A percentile compares a stretch with the other conserved stretches of the same genome.
Evolutionary conservation across 257 asterid species (phyloP).

Genomic region (Handroanthus guayacan): DNA sequence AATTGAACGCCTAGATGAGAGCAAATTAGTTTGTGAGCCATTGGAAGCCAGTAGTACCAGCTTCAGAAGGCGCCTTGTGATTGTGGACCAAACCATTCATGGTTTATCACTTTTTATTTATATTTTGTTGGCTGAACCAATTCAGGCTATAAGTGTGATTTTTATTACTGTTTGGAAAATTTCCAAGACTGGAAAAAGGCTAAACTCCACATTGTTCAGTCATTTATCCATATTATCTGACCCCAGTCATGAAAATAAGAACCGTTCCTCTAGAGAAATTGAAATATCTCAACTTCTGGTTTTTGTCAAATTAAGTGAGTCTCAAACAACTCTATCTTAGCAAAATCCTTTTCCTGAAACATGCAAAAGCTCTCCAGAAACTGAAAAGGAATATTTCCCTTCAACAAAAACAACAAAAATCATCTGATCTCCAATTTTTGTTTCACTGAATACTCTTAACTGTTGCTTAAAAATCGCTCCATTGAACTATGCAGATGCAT

Average conservation of each 20-base stretch:
- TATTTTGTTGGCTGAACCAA: not conserved
- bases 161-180: not conserved
- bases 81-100: not conserved
- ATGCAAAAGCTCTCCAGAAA: not conserved
- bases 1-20: not conserved
- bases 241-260: not conserved
- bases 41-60: not conserved
- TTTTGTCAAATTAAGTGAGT: conserved; percentile 11
- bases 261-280: not conserved
- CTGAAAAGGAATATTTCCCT: not conserved
- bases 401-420: not conserved
- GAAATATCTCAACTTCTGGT: not conserved
- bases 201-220: conserved; percentile 2
- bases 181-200: not conserved
- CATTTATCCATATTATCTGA: not conserved
- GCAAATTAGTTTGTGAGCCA: not conserved
- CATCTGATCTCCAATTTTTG: not conserved
- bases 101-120: not conserved
- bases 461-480: not conserved
- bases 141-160: not conserved
- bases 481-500: not conserved
- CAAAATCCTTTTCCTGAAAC: conserved; percentile 4
- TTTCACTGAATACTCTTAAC: conserved; percentile 3
- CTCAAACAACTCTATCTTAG: not conserved
- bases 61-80: conserved; percentile 1